Evolutionary conservation across 2,329 filamentous ascomycete species (phyloP).

Genomic region (Ophiostoma himal-ulmi): DNA sequence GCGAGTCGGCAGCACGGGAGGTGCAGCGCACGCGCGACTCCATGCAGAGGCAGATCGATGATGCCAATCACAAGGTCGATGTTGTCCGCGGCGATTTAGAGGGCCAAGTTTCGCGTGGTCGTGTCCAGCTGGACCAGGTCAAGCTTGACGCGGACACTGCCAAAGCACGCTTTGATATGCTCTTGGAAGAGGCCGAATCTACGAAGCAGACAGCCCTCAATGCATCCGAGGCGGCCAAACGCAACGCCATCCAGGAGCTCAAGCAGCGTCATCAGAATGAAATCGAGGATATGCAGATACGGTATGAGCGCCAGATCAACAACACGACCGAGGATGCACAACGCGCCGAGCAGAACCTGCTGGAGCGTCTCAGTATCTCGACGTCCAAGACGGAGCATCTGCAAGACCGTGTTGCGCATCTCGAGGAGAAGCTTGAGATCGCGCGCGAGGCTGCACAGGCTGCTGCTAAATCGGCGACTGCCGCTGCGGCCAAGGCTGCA

Average conservation of each 20-base stretch:
- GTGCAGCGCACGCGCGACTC: constrained; percentile 73
- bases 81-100: constrained; percentile 76
- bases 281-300: constrained; percentile 67
- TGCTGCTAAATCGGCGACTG: constrained; percentile 68
- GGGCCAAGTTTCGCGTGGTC: constrained; percentile 65
- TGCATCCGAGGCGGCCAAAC: constrained; percentile 32
- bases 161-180: constrained; percentile 74
- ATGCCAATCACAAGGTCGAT: constrained; percentile 80
- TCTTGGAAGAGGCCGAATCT: constrained; percentile 73
- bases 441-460: constrained; percentile 81
- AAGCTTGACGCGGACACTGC: constrained; percentile 74
- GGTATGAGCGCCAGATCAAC: constrained; percentile 67
- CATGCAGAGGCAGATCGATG: constrained; percentile 75
- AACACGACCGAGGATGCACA: constrained; percentile 76
- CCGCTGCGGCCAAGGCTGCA: constrained; percentile 51
- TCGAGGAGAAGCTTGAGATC: constrained; percentile 88
- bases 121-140: constrained; percentile 69
- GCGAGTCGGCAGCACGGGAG: constrained; percentile 71
- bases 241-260: constrained; percentile 45
- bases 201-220: constrained; percentile 41
- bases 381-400: constrained; percentile 80
- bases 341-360: constrained; percentile 69
- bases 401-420: constrained; percentile 73
- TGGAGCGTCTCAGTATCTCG: constrained; percentile 74
- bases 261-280: constrained; percentile 58